Conservation (phyloP, 805 yeast genomes). For the Scheffersomyces stipitis region DNA sequence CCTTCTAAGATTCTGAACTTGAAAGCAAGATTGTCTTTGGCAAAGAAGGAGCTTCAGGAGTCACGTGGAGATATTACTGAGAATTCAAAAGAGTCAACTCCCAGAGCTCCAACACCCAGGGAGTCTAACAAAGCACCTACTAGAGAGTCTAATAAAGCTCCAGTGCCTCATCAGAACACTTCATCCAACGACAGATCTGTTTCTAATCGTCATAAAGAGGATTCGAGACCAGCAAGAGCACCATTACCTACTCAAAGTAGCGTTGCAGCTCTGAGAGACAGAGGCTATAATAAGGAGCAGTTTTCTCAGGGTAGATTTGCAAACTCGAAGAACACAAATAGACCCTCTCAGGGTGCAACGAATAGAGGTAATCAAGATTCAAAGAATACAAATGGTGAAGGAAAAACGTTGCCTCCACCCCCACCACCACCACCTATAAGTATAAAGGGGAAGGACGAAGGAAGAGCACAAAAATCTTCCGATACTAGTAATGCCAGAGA, state of each 20-base stretch:
- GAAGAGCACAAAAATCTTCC: constrained; percentile 6
- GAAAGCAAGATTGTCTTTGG: constrained; percentile 21
- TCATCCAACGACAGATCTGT: no score
- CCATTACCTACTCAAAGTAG: constrained; percentile 1
- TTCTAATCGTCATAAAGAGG: no score
- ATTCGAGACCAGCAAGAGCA: background rate
- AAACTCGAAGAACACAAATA: constrained; percentile 1
- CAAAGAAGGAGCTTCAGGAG: constrained; percentile 20
- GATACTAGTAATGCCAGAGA: constrained; percentile 4
- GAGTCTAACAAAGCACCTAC: constrained; percentile 21
- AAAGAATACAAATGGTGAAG: background rate
- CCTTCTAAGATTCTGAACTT: constrained; percentile 13
- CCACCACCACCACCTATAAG: constrained; percentile 23
- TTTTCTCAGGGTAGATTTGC: background rate
- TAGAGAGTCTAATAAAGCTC: constrained; percentile 5
- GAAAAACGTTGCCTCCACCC: constrained; percentile 14
- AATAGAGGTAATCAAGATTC: no score
- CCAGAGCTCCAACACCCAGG: constrained; percentile 17
- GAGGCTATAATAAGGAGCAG: background rate
- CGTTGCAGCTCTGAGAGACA: no score
- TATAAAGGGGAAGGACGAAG: constrained; percentile 10
- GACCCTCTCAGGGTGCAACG: constrained; percentile 4
- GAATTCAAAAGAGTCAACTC: constrained; percentile 5
- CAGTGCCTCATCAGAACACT: no score
- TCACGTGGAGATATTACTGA: background rate